Conservation (phyloP, 208 protist species). For the Crithidia thermophila region DNA sequence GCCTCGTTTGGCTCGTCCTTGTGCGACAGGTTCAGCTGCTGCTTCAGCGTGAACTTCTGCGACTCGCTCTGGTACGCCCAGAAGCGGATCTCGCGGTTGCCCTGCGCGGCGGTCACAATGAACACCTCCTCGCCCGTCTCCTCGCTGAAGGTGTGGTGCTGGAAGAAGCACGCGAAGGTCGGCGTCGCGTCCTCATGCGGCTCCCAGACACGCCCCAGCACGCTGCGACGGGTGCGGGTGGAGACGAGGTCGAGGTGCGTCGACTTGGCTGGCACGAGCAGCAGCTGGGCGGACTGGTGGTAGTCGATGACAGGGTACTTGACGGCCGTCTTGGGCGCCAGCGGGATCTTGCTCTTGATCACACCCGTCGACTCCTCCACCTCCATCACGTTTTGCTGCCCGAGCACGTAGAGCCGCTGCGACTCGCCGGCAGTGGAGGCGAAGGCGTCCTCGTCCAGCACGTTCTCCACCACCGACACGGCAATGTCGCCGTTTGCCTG, state of each 20-base stretch:
- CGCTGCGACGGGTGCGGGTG: slow-evolving; percentile 55
- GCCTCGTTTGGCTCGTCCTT: slow-evolving; percentile 33
- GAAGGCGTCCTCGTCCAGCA: slow-evolving; percentile 60
- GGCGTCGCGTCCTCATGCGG: slow-evolving; percentile 74
- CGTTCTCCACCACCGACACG: slow-evolving; percentile 43
- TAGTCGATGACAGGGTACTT: slow-evolving; percentile 72
- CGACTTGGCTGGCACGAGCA: slow-evolving; percentile 71
- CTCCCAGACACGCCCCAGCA: slow-evolving; percentile 80
- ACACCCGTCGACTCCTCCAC: slow-evolving; percentile 59
- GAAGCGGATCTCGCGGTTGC: slow-evolving; percentile 85
- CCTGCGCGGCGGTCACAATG: slow-evolving; percentile 75
- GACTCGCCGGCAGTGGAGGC: slow-evolving; percentile 62
- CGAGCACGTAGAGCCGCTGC: slow-evolving; percentile 65
- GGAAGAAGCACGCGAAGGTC: slow-evolving; percentile 87
- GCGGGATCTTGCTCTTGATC: slow-evolving; percentile 38
- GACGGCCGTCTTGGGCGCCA: slow-evolving; percentile 63
- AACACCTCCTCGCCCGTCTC: slow-evolving; percentile 55
- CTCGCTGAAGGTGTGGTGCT: slow-evolving; percentile 54
- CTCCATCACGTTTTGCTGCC: slow-evolving; percentile 62
- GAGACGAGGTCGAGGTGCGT: slow-evolving; percentile 82
- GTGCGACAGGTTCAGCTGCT: slow-evolving; percentile 76
- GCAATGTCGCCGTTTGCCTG: slow-evolving; percentile 74
- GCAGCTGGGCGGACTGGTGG: slow-evolving; percentile 56
- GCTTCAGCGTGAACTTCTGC: slow-evolving; percentile 78
- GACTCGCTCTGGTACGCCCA: slow-evolving; percentile 76